Base-by-base conservation (phyloP, 352 stramenopile genomes). In the Pythium folliculosum region DNA sequence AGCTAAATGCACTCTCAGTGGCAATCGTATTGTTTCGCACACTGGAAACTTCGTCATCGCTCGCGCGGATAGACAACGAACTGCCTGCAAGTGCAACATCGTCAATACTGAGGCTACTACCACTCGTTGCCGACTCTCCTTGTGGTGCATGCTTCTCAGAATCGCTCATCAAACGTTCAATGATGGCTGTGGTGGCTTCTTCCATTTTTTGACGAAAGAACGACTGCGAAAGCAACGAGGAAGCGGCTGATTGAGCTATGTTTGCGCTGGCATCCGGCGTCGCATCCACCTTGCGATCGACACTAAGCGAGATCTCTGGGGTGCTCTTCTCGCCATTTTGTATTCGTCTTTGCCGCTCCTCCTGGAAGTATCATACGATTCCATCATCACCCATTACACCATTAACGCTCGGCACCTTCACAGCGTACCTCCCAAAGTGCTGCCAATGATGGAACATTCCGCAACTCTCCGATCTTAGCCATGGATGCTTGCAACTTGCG, bases 201-300 rank as follows among this genome's bases (percentile, higher is more conserved):
- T 86, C 75, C 77, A 94, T 90, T 43, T 89, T 90, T n/a, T 90
- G 73, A 6, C 78, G 72, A 48, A 94, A 96, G 77, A 88, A 88
- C 16, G 88, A 94, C 52, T 96, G 88, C 2, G 88, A 94, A 14
- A 96, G 59, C 25, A 91, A 58, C 32, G 82, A 83, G 7, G 80
- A 81, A 10, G 76, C 74, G 19, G 82, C 72, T 1, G 76, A 74
- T 32, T 61, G 56, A 2, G 45, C 62, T 19, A 59, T 48, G 5
- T 17, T 43, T 19, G 54, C 25, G 19, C 63, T 66, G 37, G 59
- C 76, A 30, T 69, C 65, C 37, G 44, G 60, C 7, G 54, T 67
- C 1, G 32, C 25, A 35, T 60, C 69, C 1, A 67, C 53, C 12
- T 84, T 75, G 22, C 86, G 80, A 21, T 86, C 58, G 9, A 92